Percentiles rank a stretch among this genome's conserved stretches.
These are phyloP conservation scores for Heterobasidion occidentale DNA, from an alignment of 1,284 basidiomycete genomes.

Conservation along the genomic window DNA sequence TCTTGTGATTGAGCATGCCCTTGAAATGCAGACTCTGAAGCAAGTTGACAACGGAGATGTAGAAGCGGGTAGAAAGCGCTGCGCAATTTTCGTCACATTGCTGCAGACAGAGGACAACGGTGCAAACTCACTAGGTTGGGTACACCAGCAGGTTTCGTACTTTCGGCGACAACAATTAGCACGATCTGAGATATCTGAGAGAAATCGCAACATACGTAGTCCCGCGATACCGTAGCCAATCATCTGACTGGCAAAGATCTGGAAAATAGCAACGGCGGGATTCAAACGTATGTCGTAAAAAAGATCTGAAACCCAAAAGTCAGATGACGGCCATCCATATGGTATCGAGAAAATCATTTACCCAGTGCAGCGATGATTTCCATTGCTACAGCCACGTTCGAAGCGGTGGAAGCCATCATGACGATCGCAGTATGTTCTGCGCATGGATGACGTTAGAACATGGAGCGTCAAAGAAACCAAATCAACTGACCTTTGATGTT, in stretches of 20 bases:
- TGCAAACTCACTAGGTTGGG: conserved; percentile 45
- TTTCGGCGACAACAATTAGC: conserved; percentile 5
- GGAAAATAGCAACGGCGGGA: conserved; percentile 43
- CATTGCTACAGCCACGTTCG: conserved; percentile 56
- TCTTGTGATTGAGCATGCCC: conserved; percentile 35
- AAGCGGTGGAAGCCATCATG: conserved; percentile 62
- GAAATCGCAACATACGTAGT: conserved; percentile 25
- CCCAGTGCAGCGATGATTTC: conserved; percentile 60
- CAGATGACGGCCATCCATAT: neutral
- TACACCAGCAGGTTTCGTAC: conserved; percentile 50
- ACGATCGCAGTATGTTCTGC: conserved; percentile 55
- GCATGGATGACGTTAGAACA: conserved; percentile 18
- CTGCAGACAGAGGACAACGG: too few relatives aligned
- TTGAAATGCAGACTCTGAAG: conserved; percentile 50
- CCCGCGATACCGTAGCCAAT: conserved; percentile 59
- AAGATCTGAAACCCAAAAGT: conserved; percentile 24
- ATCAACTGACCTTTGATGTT: conserved; percentile 35
- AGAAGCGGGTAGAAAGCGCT: conserved; percentile 48
- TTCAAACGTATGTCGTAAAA: conserved; percentile 54
- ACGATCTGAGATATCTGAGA: neutral
- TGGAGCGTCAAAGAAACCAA: conserved; percentile 19
- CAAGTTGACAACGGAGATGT: conserved; percentile 49
- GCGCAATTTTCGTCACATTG: neutral
- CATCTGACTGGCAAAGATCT: conserved; percentile 55
- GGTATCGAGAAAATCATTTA: conserved; percentile 17